Conservation (phyloP, 2,329 filamentous ascomycete species). For the Sordariomycetes sp. region DNA sequence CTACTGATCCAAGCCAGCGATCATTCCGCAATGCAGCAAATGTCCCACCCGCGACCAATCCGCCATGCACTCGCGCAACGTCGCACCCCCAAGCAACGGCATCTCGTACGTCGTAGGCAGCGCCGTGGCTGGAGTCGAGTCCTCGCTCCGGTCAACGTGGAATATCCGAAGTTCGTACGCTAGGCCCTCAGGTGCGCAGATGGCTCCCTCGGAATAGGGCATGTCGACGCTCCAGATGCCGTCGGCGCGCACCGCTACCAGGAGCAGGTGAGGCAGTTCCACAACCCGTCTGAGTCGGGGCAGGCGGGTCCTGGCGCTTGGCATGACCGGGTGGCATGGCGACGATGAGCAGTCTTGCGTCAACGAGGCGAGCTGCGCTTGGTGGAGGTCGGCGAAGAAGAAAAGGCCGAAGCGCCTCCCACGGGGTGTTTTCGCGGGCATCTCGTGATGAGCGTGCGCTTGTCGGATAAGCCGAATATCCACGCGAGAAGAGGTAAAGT, state of each 20-base stretch:
- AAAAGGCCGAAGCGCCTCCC: not conserved
- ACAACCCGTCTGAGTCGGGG: constrained; percentile 32
- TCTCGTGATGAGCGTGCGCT: not conserved
- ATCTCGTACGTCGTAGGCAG: not conserved
- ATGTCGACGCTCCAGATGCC: constrained; percentile 32
- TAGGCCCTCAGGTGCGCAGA: constrained; percentile 28
- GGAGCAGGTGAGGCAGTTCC: constrained; percentile 35
- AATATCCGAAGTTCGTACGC: constrained; percentile 24
- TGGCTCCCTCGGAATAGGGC: constrained; percentile 27
- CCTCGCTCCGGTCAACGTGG: not conserved
- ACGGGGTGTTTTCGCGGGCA: not conserved
- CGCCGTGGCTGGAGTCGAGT: not conserved
- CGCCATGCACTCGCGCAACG: not conserved
- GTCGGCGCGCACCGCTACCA: constrained; percentile 37
- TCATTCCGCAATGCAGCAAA: not conserved
- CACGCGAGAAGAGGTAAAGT: not conserved
- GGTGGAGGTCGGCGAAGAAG: not conserved
- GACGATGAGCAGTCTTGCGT: constrained; percentile 7
- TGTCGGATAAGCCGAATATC: not conserved
- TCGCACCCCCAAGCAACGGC: not conserved
- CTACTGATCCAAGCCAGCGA: not conserved
- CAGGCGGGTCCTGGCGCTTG: constrained; percentile 13
- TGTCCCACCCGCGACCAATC: not conserved
- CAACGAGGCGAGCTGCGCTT: constrained; percentile 4
- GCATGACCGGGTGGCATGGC: not conserved